Evolutionary conservation across 2,329 filamentous ascomycete genomes (phyloP), one percentile per base, ranked within the genome.

Genomic region (Biscogniauxia sp.): DNA sequence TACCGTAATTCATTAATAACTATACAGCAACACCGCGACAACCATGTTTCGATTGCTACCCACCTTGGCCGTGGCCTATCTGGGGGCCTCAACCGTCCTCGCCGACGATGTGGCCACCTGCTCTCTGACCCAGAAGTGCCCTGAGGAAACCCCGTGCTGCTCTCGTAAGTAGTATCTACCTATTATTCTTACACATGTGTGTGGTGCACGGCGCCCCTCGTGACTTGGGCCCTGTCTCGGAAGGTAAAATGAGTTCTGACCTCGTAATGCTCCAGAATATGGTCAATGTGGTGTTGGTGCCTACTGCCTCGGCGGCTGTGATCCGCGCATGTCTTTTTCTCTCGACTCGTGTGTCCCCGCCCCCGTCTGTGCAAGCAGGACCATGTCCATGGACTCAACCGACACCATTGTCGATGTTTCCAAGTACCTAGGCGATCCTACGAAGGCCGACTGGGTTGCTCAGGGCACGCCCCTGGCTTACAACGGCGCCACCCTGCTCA

Each of bases 251-350:
- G 13, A 45, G 3, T 23, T 61, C 62, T 63, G 60, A 63, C 55
- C 17, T 26, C 17, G 11, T 2, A 41, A 32, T 20, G 58, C 51
- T 68, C 55, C 71, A 96, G 92, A 95, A 77, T 98, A 97, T 77
- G 92, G 92, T 70, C 83, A 94, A 76, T 98, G 95, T 72, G 95
- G 94, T 79, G 87, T 93, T 59, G 95, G 95, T 71, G 95, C 93
- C 59, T 98, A 91, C 84, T 99, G 95, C 73, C 86, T 99, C 20
- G 95, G 95, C 70, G 95, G 95, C 65, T 99, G 95, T 80, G 94
- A 98, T 74, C 91, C 93, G 32, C 85, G 88, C 73, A 89, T 88
- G 78, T 98, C 94, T 54, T 90, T 88, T 80, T 85, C 85, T 13
- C 83, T 97, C 69, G 87, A 96, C 67, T 88, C 94, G 1, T 99